Base-by-base conservation (phyloP, 2,329 filamentous ascomycete genomes). In the Aschersonia sp. region DNA sequence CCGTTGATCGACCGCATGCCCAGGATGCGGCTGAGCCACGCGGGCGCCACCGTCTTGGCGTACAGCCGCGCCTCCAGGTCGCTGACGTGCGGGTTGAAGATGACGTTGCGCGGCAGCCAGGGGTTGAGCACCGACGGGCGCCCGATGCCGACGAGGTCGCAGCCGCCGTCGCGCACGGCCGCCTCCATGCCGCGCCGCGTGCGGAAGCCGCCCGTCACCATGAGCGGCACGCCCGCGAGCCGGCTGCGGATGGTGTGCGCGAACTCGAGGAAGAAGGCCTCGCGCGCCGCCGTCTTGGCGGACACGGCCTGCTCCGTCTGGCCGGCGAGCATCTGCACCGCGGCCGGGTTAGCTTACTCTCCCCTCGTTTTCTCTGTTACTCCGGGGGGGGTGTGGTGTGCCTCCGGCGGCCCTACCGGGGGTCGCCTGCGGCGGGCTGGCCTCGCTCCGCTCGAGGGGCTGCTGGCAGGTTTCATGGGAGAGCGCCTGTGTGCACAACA, bases 181-280 rank as follows among this genome's bases (percentile, higher is more conserved):
- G 54, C 57, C 45, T 70, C 66, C 62, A 71, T 69, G 2, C 67
- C 68, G 1, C 49, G 47, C 0, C 68, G 55, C 0, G 69, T 73
- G 1, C 78, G 70, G 59, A 85, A 81, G 0, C 80, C 81, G 4
- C 81, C 80, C 0, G 78, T 83, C 4, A 84, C 68, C 65, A 78
- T 72, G 33, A 79, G 58, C 0, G 70, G 61, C 0, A 73, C 59
- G 4, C 62, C 52, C 0, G 69, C 67, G 47, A 73, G 68, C 30
- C 63, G 60, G 5, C 57, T 55, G 31, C 75, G 68, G 35, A 76
- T 69, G 7, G 67, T 63, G n/a, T 66, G 62, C 0, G 78, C 76
- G 52, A 84, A 85, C 43, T 83, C 75, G 1, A 84, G 65, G 63
- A 86, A 85, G 66, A 81, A 85, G 0, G 79, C 78, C 54, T 85